Evolutionary conservation across 1,284 basidiomycete genomes (phyloP), one percentile per base, ranked within the genome.

Genomic region (Athelia psychrophila): DNA sequence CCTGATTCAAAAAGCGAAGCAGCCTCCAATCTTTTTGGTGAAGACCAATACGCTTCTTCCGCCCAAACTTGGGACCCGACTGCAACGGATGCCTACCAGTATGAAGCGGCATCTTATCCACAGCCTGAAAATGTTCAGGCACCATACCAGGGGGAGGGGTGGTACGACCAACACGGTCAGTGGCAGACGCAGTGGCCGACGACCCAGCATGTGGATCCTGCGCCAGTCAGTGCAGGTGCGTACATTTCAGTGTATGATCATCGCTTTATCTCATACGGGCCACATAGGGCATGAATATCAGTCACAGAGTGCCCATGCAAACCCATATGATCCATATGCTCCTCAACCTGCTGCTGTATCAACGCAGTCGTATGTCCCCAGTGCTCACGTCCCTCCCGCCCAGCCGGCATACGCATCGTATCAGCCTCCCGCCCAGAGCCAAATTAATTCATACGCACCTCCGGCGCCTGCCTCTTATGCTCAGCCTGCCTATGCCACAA

Each of bases 291-390:
- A 46, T n/a, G 10, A 46, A 46, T 46, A 46, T 33, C 51, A 53
- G 23, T 52, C 55, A 51, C 51, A n/a, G n/a, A 42, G 54, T 40
- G 47, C 19, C 44, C 44, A 52, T 47, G 2, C 44, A n/a, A 46
- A 27, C 22, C 44, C 47, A 4, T 61, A 66, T 53, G 66, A 69
- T 51, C 62, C 66, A 24, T 73, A 72, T 58, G 66, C 64, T 47
- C 65, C 71, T 18, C 54, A 63, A 33, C 51, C 64, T 44, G 57
- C 61, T 45, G 35, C 56, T 24, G 20, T 42, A 22, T 48, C 61
- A 44, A 36, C 46, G 42, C 56, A 58, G 18, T 58, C 62, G 20
- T 50, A 51, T 24, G 56, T 64, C 44, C n/a, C n/a, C 8, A 42
- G 38, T 16, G 55, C 57, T 47, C 57, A 44, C 56, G 62, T 10